These are phyloP conservation scores for Pilobolus umbonatus DNA, from an alignment of 192 early-diverging fungal species.

Conservation along the genomic window DNA sequence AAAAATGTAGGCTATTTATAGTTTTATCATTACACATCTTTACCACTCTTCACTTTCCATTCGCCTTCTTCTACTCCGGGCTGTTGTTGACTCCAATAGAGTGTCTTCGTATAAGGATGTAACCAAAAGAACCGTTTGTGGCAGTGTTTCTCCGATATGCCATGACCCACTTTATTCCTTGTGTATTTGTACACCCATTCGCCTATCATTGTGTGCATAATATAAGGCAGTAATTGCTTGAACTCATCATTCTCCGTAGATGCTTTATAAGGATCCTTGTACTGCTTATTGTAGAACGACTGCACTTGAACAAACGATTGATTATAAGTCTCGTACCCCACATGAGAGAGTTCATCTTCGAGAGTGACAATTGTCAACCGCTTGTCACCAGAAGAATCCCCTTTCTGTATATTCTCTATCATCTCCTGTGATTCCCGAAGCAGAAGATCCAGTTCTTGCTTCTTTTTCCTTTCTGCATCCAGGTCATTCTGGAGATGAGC, in stretches of 20 bases:
- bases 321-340: no score
- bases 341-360: no score
- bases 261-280: background rate
- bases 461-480: conserved; percentile 48
- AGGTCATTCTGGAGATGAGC: conserved; percentile 40
- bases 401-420: conserved; percentile 48
- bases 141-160: conserved; percentile 52
- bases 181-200: conserved; percentile 72
- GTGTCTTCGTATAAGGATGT: conserved; percentile 73
- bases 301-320: background rate
- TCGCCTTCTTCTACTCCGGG: conserved; percentile 42
- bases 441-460: conserved; percentile 46
- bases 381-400: conserved; percentile 24
- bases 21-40: background rate
- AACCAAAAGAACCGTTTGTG: conserved; percentile 78
- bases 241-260: background rate
- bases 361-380: no score
- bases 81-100: conserved; percentile 71
- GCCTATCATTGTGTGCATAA: conserved; percentile 82
- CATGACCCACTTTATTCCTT: conserved; percentile 41
- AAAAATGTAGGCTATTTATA: background rate
- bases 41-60: conserved; percentile 48
- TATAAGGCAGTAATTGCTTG: conserved; percentile 27
- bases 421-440: conserved; percentile 50
- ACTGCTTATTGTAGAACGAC: background rate